Evolutionary conservation across 345 rosid species (phyloP).

Genomic region (Schrenkiella parvula): DNA sequence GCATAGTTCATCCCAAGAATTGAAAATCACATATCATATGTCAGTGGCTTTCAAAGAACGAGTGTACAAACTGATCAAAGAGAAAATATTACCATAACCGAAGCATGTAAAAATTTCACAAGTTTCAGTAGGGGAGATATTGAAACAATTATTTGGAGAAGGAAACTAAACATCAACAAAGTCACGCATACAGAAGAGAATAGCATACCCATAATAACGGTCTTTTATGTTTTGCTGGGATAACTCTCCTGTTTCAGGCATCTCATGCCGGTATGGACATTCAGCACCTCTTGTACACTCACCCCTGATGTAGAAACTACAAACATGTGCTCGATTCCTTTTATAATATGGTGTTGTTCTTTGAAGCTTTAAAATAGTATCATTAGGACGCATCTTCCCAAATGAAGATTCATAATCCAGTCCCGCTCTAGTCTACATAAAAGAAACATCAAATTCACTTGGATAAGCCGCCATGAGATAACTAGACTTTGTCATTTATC

Average conservation of each 20-base stretch:
- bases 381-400: conserved; percentile 80
- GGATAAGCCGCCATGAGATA: conserved; percentile 1
- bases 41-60: background rate
- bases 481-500: background rate
- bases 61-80: background rate
- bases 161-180: background rate
- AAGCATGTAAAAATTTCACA: background rate
- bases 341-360: conserved; percentile 91
- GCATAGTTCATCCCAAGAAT: background rate
- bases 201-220: conserved; percentile 86
- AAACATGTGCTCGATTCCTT: conserved; percentile 90
- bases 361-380: conserved; percentile 90
- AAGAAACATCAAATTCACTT: background rate
- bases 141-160: background rate
- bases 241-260: conserved; percentile 90
- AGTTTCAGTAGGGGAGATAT: background rate
- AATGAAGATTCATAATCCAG: conserved; percentile 93
- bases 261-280: conserved; percentile 96
- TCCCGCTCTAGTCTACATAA: conserved; percentile 88
- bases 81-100: background rate
- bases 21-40: background rate
- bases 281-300: conserved; percentile 97
- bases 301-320: conserved; percentile 90
- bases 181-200: conserved; percentile 17
- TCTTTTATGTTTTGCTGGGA: conserved; percentile 97